phyloP scores from a whole-genome alignment of 1,139 yeast genomes.

The Saccharomyces hybrid region DNA sequence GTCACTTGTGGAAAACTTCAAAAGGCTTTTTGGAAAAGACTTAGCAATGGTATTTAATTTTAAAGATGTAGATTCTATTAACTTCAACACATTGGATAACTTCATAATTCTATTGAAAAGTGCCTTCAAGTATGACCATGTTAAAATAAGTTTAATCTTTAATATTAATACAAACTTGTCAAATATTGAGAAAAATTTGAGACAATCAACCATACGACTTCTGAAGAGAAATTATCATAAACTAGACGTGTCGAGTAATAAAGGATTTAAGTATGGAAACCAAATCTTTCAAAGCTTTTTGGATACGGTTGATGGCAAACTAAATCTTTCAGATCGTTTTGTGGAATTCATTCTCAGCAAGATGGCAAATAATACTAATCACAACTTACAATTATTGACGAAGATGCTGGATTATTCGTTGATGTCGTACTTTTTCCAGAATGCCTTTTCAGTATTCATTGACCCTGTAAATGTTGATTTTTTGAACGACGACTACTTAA shows the following conservation, averaged over 20 bases:
- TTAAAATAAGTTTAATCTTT: slow-evolving; percentile 25
- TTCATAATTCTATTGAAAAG: slow-evolving; percentile 25
- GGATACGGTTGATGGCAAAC: slow-evolving; percentile 31
- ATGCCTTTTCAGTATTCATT: slow-evolving; percentile 49
- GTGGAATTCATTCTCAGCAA: slow-evolving; percentile 27
- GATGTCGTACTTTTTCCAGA: slow-evolving; percentile 66
- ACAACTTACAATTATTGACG: slow-evolving; percentile 31
- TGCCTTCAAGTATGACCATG: slow-evolving; percentile 24
- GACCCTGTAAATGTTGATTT: slow-evolving; percentile 33
- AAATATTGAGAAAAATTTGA: slow-evolving; percentile 29
- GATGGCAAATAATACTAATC: slow-evolving; percentile 30
- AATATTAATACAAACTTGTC: slow-evolving; percentile 30
- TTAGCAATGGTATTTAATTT: slow-evolving; percentile 28
- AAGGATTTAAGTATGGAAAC: slow-evolving; percentile 30
- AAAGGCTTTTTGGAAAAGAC: slow-evolving; percentile 20
- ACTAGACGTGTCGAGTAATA: slow-evolving; percentile 30
- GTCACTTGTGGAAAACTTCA: slow-evolving; percentile 27
- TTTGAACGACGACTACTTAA: slow-evolving; percentile 33
- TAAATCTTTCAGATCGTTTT: slow-evolving; percentile 28
- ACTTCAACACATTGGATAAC: slow-evolving; percentile 23
- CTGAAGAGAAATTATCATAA: slow-evolving; percentile 23
- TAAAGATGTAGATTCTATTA: slow-evolving; percentile 31
- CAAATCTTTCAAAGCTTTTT: slow-evolving; percentile 29
- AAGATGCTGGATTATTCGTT: slow-evolving; percentile 55
- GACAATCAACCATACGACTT: slow-evolving; percentile 27